Conservation (phyloP, 495 filamentous ascomycete genomes). For the Endocarpon pusillum region DNA sequence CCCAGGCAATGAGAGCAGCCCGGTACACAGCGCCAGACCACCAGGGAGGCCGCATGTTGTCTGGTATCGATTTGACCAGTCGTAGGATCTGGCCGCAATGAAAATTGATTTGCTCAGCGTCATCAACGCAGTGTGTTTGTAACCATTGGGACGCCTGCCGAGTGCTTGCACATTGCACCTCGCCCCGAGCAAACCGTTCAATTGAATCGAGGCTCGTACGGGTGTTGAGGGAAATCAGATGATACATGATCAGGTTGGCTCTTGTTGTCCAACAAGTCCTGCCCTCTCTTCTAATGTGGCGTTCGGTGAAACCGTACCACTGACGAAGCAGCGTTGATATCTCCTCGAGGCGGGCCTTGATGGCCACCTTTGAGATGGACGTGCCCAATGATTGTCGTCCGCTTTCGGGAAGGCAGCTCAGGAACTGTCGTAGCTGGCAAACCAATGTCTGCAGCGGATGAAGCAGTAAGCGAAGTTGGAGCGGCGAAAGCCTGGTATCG, state of each 20-base stretch:
- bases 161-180: slow-evolving; percentile 17
- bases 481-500: slow-evolving; percentile 21
- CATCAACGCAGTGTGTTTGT: slow-evolving; percentile 34
- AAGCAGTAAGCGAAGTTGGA: slow-evolving; percentile 32
- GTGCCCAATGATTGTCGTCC: not conserved
- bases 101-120: slow-evolving; percentile 37
- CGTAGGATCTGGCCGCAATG: slow-evolving; percentile 43
- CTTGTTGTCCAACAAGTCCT: too few relatives aligned
- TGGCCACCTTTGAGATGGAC: slow-evolving; percentile 19
- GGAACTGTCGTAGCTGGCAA: slow-evolving; percentile 29
- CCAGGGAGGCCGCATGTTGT: slow-evolving; percentile 30
- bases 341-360: slow-evolving; percentile 29
- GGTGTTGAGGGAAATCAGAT: slow-evolving; percentile 43
- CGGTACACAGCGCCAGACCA: slow-evolving; percentile 37
- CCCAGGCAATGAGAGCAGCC: slow-evolving; percentile 32
- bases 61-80: slow-evolving; percentile 28
- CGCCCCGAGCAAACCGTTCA: slow-evolving; percentile 37
- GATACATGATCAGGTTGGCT: slow-evolving; percentile 46
- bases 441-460: slow-evolving; percentile 34
- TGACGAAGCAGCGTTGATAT: slow-evolving; percentile 35
- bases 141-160: not conserved
- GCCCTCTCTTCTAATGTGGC: too few relatives aligned
- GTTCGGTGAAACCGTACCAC: slow-evolving; percentile 37
- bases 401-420: slow-evolving; percentile 26
- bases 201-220: slow-evolving; percentile 40